Base-by-base conservation (phyloP, 2,329 filamentous ascomycete genomes). In the Talaromyces sp. region DNA sequence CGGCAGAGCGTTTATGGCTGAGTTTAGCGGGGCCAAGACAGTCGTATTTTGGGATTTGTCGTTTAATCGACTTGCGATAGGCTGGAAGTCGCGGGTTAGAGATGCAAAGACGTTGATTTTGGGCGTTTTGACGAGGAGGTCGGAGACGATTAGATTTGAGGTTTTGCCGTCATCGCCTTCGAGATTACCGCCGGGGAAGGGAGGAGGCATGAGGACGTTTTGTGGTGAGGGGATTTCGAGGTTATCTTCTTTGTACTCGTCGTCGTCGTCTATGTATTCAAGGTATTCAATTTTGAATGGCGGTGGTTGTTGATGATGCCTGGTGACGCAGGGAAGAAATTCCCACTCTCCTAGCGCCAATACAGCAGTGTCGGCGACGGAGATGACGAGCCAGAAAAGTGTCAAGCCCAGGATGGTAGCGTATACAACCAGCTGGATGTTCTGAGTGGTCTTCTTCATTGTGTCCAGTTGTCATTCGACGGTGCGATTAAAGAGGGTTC, bases 21-120 rank as follows among this genome's bases (percentile, higher is more conserved):
- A 85, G 78, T 99, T 97, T 56, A 89, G 78, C 0, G 94, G 94
- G 5, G 92, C 93, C 2, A 97, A 84, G 22, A 97, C 85, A 2
- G 91, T 97, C 15, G 89, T 89, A 70, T 93, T 92, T 59, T 81
- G 74, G 0, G 76, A 69, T 0, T 80, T 73, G 69, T 90, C 82
- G 65, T 88, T 83, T 13, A 97, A 82, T 0, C 89, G 88, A 21
- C 78, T 75, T 9, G 84, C 82, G 19, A 92, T 80, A n/a, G 80
- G 75, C 48, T 86, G 82, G 66, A 92, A 84, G 68, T 93, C 87
- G 60, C 91, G 85, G 5, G 88, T 87, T 67, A 96, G 85, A 41
- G 86, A 85, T 31, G 90, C 88, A 74, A 97, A 97, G 64, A 92
- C 86, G 63, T 90, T 91, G 69, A 96, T 89, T 61, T 80, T 83